Evolutionary conservation across 331 rosid species (phyloP).

Genomic region (Malus hybrid): DNA sequence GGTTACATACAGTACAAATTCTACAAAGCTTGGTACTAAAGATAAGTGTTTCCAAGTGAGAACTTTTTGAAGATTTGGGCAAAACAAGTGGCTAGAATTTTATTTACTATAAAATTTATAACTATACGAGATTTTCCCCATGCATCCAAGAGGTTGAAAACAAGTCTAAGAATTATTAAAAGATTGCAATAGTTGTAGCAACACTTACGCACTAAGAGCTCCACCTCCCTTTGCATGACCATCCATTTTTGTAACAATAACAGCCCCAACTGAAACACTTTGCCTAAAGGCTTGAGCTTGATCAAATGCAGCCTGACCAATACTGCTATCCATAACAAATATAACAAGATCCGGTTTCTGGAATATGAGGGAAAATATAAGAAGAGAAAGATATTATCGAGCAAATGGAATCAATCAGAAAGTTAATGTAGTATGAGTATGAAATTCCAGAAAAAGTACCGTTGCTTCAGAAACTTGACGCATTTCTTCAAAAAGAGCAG

Average conservation of each 20-base stretch:
- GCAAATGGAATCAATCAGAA: background rate
- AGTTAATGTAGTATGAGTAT: background rate
- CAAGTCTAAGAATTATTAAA: background rate
- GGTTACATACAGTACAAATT: background rate
- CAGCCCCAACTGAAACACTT: constrained; percentile 81
- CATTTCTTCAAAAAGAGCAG: constrained; percentile 95
- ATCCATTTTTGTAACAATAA: constrained; percentile 84
- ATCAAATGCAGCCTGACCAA: constrained; percentile 92
- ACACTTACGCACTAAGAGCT: constrained; percentile 81
- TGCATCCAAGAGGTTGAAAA: background rate
- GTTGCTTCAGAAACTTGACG: constrained; percentile 95
- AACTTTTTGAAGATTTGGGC: background rate
- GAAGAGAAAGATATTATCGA: constrained; percentile 11
- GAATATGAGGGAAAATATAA: background rate
- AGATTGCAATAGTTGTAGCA: background rate
- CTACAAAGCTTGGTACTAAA: background rate
- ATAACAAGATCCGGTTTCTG: constrained; percentile 86
- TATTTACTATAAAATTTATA: background rate
- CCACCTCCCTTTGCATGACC: constrained; percentile 98
- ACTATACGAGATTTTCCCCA: background rate
- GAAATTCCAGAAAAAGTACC: constrained; percentile 31
- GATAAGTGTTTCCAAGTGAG: background rate
- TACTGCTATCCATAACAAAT: constrained; percentile 92
- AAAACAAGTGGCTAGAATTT: no score
- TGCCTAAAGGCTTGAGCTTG: constrained; percentile 83